Conservation (phyloP, 2,329 filamentous ascomycete genomes). For the Xylaria sp. region DNA sequence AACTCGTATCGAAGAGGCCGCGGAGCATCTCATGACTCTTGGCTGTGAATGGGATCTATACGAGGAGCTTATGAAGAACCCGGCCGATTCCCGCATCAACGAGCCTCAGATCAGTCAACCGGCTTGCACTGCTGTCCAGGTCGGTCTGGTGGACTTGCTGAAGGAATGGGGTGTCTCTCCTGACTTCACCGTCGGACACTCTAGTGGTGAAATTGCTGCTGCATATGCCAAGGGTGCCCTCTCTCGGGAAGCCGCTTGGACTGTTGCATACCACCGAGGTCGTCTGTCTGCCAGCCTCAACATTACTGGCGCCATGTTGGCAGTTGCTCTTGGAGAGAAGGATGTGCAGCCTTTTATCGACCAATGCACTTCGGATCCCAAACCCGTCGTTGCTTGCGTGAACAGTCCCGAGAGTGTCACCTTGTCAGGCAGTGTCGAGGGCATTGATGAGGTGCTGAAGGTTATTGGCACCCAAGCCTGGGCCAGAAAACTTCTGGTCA, state of each 20-base stretch:
- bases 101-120: constrained; percentile 30
- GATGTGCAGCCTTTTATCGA: constrained; percentile 24
- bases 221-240: constrained; percentile 39
- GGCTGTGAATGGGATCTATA: constrained; percentile 27
- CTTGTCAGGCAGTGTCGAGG: constrained; percentile 27
- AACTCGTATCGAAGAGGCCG: constrained; percentile 26
- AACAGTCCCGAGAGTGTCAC: constrained; percentile 31
- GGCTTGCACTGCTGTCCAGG: constrained; percentile 28
- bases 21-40: constrained; percentile 24
- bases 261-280: constrained; percentile 29
- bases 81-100: constrained; percentile 25
- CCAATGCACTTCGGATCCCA: constrained; percentile 23
- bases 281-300: constrained; percentile 27
- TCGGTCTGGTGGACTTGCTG: constrained; percentile 27
- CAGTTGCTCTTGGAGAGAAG: constrained; percentile 26
- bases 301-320: constrained; percentile 28
- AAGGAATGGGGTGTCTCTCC: constrained; percentile 31
- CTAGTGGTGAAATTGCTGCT: constrained; percentile 39
- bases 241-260: constrained; percentile 30
- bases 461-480: constrained; percentile 29
- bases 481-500: constrained; percentile 36
- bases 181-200: constrained; percentile 36
- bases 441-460: constrained; percentile 28
- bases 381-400: constrained; percentile 29
- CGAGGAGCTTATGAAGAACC: constrained; percentile 25